A percentile compares a stretch with the other conserved stretches of the same genome.
phyloP scores from a whole-genome alignment of 140 eudicot species.

The Ambrosia hybrid region DNA sequence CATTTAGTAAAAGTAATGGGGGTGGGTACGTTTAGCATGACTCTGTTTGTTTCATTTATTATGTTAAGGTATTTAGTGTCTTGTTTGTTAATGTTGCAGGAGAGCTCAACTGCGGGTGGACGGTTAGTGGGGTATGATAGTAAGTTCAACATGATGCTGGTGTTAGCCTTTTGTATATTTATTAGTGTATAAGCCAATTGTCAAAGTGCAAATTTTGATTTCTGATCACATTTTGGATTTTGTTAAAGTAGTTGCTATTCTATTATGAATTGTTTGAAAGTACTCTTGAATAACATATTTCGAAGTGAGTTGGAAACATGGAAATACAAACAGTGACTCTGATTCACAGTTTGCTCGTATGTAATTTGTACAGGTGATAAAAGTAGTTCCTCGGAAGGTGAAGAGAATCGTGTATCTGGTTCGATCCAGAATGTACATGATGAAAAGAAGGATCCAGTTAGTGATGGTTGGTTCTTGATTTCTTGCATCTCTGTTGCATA shows the following conservation, averaged over 20 bases:
- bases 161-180: neutral
- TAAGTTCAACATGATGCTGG: constrained; percentile 40
- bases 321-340: no score
- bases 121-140: constrained; percentile 74
- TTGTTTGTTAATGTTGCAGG: constrained; percentile 45
- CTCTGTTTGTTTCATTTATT: neutral
- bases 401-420: constrained; percentile 30
- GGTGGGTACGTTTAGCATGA: no score
- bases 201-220: neutral
- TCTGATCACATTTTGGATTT: neutral
- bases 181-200: no score
- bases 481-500: neutral
- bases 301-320: no score
- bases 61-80: neutral
- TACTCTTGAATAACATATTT: neutral
- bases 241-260: neutral
- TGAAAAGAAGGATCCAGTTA: constrained; percentile 22
- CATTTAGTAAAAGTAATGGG: no score
- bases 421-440: constrained; percentile 23
- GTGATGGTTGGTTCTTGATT: constrained; percentile 43
- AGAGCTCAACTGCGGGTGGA: constrained; percentile 36
- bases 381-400: constrained; percentile 36
- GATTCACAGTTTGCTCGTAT: neutral
- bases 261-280: neutral
- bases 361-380: constrained; percentile 40